A percentile compares a stretch with the other conserved stretches of the same genome.
These are phyloP conservation scores for Leccinum fibrillosum DNA, from an alignment of 768 basidiomycete genomes.

Conservation along the genomic window DNA sequence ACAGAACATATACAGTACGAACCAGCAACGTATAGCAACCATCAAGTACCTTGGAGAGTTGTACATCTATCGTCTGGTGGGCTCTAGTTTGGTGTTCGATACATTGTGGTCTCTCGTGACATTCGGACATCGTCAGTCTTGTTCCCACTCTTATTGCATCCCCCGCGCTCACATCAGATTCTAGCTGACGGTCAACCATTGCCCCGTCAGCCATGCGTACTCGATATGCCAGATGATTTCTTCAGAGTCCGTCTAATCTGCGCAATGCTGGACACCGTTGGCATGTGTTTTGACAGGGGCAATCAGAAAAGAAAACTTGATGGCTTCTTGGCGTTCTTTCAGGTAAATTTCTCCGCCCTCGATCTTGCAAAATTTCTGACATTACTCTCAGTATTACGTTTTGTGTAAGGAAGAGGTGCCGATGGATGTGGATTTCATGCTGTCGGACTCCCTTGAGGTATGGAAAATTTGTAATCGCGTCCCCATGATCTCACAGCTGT, in stretches of 20 bases:
- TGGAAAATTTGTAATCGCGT: slow-evolving; percentile 8
- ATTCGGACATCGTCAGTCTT: slow-evolving; percentile 87
- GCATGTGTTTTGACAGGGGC: slow-evolving; percentile 96
- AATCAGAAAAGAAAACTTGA: slow-evolving; percentile 91
- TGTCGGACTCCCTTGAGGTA: slow-evolving; percentile 91
- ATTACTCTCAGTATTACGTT: slow-evolving; percentile 62
- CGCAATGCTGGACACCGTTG: slow-evolving; percentile 90
- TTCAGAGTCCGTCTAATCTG: slow-evolving; percentile 93
- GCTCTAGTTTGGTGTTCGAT: slow-evolving; percentile 89
- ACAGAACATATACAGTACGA: slow-evolving; percentile 91
- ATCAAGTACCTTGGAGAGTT: slow-evolving; percentile 96
- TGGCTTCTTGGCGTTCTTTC: slow-evolving; percentile 89
- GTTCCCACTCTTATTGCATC: not conserved
- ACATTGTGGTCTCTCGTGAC: slow-evolving; percentile 92
- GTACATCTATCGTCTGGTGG: slow-evolving; percentile 92
- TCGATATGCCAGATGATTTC: slow-evolving; percentile 95
- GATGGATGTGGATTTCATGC: slow-evolving; percentile 98
- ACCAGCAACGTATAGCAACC: slow-evolving; percentile 88
- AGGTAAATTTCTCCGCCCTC: slow-evolving; percentile 47
- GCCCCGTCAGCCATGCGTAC: slow-evolving; percentile 65
- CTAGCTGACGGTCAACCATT: slow-evolving; percentile 87
- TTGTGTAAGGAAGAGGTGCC: slow-evolving; percentile 87
- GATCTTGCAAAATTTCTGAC: slow-evolving; percentile 4
- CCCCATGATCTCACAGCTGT: slow-evolving; percentile 1
- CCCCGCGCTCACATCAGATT: slow-evolving; percentile 11